Evolutionary conservation across 495 filamentous ascomycete genomes (phyloP), one percentile per base, ranked within the genome.

Genomic region (Paragyromitra xinjiangensis): DNA sequence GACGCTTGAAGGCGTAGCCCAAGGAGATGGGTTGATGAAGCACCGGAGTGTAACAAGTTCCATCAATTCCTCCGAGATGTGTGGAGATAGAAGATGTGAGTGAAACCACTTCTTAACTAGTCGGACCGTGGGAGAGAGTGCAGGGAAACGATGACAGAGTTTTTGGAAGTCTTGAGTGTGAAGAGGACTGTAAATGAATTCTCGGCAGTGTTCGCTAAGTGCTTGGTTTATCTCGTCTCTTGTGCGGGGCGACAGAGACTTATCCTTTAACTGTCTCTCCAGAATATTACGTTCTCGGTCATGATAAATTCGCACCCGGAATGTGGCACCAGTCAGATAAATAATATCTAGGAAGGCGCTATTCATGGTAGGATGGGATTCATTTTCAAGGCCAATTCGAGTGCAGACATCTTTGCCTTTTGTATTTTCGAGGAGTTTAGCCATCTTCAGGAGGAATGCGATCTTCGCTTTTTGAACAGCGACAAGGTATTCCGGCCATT

Each of bases 391-490:
- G 0, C 95, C 95, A 50, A 98, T 81, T 55, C 89, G 88, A 42
- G 90, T 89, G 19, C 83, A 87, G 59, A 91, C 82, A 16, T 83
- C 82, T 22, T 87, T 86, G 7, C 84, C 84, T 53, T 88, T 85
- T 9, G 64, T 81, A 37, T 84, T 83, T 73, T 91, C 86, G 8
- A 99, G 83, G 0, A 92, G 87, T 62, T 89, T 90, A 34, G 89
- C 90, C 63, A 98, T 91, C 82, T 92, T 94, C 6, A 96, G 81
- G 1, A 98, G 87, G 81, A 99, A 96, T 0, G 95, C 96, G 26
- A 95, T 87, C 84, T 99, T 99, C 11, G 94, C 95, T 83, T 92
- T 89, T 82, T 98, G 95, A 56, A 99, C 95, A 3, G 95, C 94
- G 9, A 87, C 86, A 7, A 98, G 84, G 80, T 95, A 92, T 77